These are phyloP conservation scores for Amaranthus palmeri DNA, from an alignment of 148 eudicot species.

Conservation along the genomic window DNA sequence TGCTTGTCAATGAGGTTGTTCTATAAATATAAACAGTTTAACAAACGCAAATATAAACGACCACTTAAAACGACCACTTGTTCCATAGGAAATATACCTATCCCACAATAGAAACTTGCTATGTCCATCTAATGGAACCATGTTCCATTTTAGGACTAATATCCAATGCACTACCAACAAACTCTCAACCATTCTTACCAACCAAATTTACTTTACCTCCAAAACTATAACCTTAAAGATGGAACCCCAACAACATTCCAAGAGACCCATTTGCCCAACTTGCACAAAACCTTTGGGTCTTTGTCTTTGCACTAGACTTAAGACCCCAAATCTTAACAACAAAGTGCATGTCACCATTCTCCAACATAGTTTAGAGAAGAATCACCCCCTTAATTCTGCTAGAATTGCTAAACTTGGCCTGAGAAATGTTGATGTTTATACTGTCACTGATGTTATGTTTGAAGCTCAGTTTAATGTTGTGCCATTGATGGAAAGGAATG, in stretches of 20 bases:
- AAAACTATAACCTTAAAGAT: slow-evolving; percentile 27
- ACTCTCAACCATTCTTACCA: slow-evolving; percentile 17
- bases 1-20: neutral
- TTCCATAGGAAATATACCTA: too few relatives aligned
- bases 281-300: slow-evolving; percentile 68
- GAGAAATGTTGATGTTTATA: slow-evolving; percentile 39
- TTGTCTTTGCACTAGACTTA: slow-evolving; percentile 65
- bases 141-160: slow-evolving; percentile 9
- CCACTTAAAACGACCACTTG: too few relatives aligned
- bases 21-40: too few relatives aligned
- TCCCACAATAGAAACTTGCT: neutral
- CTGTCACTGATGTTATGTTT: slow-evolving; percentile 63
- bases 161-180: slow-evolving; percentile 8
- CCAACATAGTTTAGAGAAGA: slow-evolving; percentile 69
- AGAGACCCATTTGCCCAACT: slow-evolving; percentile 70
- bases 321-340: slow-evolving; percentile 52
- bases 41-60: too few relatives aligned
- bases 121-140: slow-evolving; percentile 11
- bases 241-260: slow-evolving; percentile 33
- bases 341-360: slow-evolving; percentile 60
- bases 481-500: slow-evolving; percentile 13
- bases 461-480: slow-evolving; percentile 47
- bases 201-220: neutral
- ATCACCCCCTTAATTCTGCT: slow-evolving; percentile 84
- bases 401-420: slow-evolving; percentile 67